Evolutionary conservation across 2,329 filamentous ascomycete species (phyloP).

Genomic region (Sclerotiophoma versabilis): DNA sequence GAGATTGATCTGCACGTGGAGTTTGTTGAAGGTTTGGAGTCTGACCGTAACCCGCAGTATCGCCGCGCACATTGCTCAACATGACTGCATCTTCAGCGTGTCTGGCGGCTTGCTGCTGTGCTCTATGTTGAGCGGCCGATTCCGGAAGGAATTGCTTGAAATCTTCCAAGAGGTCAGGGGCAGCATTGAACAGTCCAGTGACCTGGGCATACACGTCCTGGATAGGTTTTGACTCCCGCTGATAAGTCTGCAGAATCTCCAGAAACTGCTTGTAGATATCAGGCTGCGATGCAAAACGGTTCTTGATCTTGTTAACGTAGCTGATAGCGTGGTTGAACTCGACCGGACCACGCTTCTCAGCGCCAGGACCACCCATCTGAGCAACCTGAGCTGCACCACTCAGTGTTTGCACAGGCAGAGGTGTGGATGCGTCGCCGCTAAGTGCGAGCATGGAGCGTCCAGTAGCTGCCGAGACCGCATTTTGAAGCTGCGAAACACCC

Average conservation of each 20-base stretch:
- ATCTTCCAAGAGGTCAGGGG: constrained; percentile 93
- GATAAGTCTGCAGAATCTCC: constrained; percentile 97
- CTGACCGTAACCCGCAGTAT: constrained; percentile 56
- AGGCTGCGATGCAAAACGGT: constrained; percentile 93
- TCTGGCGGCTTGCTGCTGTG: constrained; percentile 66
- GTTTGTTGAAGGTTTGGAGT: constrained; percentile 57
- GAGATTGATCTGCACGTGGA: constrained; percentile 53
- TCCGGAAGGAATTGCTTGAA: constrained; percentile 99
- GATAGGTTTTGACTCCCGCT: constrained; percentile 96
- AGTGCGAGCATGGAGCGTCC: constrained; percentile 62
- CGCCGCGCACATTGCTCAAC: constrained; percentile 69
- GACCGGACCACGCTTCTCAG: constrained; percentile 88
- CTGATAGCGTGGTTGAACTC: constrained; percentile 99
- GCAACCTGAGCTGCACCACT: constrained; percentile 68
- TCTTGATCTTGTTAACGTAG: constrained; percentile 99
- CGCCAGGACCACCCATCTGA: constrained; percentile 59
- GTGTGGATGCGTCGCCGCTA: constrained; percentile 55
- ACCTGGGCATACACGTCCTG: constrained; percentile 98
- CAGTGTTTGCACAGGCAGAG: constrained; percentile 63
- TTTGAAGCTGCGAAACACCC: constrained; percentile 70
- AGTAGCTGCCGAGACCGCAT: constrained; percentile 66
- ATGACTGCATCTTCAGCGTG: constrained; percentile 73
- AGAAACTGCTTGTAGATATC: constrained; percentile 99
- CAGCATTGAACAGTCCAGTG: constrained; percentile 89
- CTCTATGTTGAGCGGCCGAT: constrained; percentile 69